These are phyloP conservation scores for Neltuma alba DNA, from an alignment of 306 rosid genomes.

Conservation along the genomic window DNA sequence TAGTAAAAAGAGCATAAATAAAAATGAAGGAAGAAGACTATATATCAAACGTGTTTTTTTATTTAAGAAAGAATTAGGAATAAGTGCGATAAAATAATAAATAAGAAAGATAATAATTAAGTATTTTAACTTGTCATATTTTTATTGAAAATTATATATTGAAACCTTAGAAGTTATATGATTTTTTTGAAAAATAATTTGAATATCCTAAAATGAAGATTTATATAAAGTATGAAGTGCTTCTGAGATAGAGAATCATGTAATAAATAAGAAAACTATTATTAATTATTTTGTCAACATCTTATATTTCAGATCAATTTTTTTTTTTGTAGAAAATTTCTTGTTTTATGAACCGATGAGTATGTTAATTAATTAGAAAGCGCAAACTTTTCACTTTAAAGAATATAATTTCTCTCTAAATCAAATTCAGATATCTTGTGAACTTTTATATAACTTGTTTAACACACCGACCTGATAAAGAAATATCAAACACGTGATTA, in stretches of 20 bases:
- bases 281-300: no score
- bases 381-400: not conserved
- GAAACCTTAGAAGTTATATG: no score
- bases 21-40: not conserved
- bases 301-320: no score
- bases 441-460: no score
- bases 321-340: no score
- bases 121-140: not conserved
- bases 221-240: not conserved
- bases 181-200: no score
- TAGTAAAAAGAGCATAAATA: not conserved
- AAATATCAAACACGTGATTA: not conserved
- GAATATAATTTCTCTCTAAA: not conserved
- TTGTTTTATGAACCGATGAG: no score
- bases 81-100: not conserved
- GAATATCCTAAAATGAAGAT: no score
- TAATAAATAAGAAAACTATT: no score
- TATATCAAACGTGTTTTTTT: not conserved
- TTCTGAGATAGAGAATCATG: no score
- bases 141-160: no score
- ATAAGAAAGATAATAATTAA: not conserved
- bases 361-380: not conserved
- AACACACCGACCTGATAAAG: no score
- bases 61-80: not conserved
- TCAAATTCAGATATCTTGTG: not conserved